Percentiles rank a stretch among this genome's conserved stretches.
phyloP scores from a whole-genome alignment of 176 grass and related monocot species.

The Zea luxurians region DNA sequence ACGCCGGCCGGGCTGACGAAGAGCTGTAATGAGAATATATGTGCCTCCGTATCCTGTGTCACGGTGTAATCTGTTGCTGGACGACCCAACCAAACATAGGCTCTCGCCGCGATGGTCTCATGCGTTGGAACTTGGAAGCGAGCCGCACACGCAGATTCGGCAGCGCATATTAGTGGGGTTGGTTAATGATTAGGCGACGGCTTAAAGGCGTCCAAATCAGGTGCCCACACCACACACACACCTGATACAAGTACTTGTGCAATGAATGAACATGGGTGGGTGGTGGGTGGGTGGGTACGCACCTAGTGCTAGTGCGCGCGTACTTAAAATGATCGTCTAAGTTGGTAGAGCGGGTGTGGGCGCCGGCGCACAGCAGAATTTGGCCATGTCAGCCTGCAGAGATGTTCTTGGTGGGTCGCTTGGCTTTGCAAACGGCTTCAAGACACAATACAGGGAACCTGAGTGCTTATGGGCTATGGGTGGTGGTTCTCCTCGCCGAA shows the following conservation, averaged over 20 bases:
- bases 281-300: not conserved
- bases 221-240: constrained; percentile 21
- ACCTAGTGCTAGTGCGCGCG: not conserved
- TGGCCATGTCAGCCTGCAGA: no score
- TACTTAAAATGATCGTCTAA: constrained; percentile 10
- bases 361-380: no score
- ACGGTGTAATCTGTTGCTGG: no score
- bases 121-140: constrained; percentile 45
- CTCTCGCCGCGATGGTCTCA: constrained; percentile 13
- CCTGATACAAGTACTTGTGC: constrained; percentile 26
- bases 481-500: no score
- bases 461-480: no score
- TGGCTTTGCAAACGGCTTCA: no score
- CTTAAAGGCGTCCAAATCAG: constrained; percentile 26
- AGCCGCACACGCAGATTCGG: constrained; percentile 21
- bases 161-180: constrained; percentile 9
- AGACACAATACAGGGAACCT: no score
- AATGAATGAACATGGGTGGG: constrained; percentile 1
- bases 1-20: no score
- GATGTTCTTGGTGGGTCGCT: no score
- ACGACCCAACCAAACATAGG: not conserved
- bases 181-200: not conserved
- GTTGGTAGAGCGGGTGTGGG: not conserved
- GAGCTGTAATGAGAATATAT: not conserved
- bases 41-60: not conserved